Conservation (phyloP, 495 filamentous ascomycete genomes). For the Lepidopterella palustris region DNA sequence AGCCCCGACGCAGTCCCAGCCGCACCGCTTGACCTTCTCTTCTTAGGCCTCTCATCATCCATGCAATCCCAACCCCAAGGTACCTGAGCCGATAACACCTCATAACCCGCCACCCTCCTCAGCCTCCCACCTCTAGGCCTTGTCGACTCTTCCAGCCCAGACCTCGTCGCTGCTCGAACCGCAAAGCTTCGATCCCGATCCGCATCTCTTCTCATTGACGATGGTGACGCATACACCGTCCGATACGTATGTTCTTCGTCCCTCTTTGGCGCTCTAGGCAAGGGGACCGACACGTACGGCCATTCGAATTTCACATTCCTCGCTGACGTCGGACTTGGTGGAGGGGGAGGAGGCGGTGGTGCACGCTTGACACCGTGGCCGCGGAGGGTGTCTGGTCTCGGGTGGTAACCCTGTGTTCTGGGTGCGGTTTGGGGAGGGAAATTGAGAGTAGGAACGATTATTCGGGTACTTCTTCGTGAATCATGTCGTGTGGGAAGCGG, state of each 20-base stretch:
- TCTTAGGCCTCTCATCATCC: not conserved
- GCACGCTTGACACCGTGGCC: constrained; percentile 3
- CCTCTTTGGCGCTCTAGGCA: not conserved
- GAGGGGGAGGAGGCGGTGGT: constrained; percentile 2
- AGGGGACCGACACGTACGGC: not conserved
- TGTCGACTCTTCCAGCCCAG: constrained; percentile 6
- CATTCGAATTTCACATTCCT: not conserved
- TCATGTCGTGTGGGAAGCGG: constrained; percentile 4
- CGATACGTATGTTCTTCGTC: constrained; percentile 1
- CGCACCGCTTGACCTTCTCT: too few species aligned
- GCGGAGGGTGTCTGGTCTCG: not conserved
- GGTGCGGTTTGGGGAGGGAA: not conserved
- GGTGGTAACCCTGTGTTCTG: not conserved
- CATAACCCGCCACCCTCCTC: constrained; percentile 25
- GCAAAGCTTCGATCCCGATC: constrained; percentile 1
- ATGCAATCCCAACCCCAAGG: constrained; percentile 27
- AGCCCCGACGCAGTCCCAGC: too few species aligned
- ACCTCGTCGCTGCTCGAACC: constrained; percentile 16
- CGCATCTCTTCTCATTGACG: not conserved
- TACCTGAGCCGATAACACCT: constrained; percentile 15
- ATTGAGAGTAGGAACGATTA: too few species aligned
- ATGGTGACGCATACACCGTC: constrained; percentile 2
- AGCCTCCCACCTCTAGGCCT: constrained; percentile 8
- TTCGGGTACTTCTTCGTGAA: constrained; percentile 7
- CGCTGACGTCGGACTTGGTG: not conserved